Conservation (phyloP, 1,139 yeast genomes). For the Yamadazyma diddensiae region DNA sequence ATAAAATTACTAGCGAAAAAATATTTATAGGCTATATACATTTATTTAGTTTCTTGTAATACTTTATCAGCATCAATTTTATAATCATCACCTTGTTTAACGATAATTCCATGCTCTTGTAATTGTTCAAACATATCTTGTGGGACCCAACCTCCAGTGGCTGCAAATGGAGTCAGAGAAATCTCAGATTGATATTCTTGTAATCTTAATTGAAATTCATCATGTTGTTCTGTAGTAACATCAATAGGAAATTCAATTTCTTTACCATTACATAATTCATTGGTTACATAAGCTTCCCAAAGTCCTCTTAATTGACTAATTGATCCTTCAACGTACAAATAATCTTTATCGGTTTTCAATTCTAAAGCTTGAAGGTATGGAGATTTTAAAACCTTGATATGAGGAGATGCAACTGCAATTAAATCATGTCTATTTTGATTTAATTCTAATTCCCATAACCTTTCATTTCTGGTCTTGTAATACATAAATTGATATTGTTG, state of each 20-base stretch:
- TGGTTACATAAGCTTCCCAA: constrained; percentile 70
- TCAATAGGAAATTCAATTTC: constrained; percentile 53
- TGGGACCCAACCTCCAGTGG: constrained; percentile 94
- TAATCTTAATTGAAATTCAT: constrained; percentile 55
- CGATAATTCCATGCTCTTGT: constrained; percentile 62
- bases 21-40: constrained; percentile 45
- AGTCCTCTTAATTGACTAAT: constrained; percentile 71
- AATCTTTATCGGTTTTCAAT: constrained; percentile 60
- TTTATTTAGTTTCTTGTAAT: constrained; percentile 19
- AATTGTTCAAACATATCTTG: constrained; percentile 82
- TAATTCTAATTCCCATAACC: constrained; percentile 77
- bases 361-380: constrained; percentile 68
- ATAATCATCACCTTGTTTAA: constrained; percentile 34
- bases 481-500: constrained; percentile 83
- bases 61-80: constrained; percentile 39
- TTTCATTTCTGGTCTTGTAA: constrained; percentile 86
- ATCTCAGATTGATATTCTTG: constrained; percentile 67
- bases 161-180: constrained; percentile 75
- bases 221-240: constrained; percentile 53
- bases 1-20: constrained; percentile 73
- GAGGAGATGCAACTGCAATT: constrained; percentile 78
- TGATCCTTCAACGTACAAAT: constrained; percentile 62
- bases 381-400: constrained; percentile 61
- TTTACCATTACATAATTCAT: constrained; percentile 50
- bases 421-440: constrained; percentile 63